phyloP scores from a whole-genome alignment of 768 basidiomycete species.

The Lentinula boryana region DNA sequence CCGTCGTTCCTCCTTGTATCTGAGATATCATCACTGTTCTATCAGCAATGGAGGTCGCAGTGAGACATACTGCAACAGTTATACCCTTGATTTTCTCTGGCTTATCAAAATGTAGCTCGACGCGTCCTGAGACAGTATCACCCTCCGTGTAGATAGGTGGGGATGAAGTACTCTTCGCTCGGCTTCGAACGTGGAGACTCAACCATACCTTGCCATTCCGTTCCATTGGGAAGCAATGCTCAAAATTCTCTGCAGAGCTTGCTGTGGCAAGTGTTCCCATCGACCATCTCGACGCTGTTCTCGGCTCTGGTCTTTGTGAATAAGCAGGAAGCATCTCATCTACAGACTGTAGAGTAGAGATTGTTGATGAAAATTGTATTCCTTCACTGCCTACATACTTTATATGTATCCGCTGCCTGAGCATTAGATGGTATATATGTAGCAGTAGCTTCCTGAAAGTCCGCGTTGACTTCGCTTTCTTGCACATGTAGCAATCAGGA shows the following conservation, averaged over 20 bases:
- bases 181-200: constrained; percentile 40
- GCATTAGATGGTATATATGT: not conserved
- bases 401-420: not conserved
- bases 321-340: constrained; percentile 7
- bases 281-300: not conserved
- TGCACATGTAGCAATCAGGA: constrained; percentile 8
- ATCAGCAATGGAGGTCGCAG: not conserved
- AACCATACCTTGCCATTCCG: constrained; percentile 45
- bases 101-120: constrained; percentile 45
- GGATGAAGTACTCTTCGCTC: constrained; percentile 29
- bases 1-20: constrained; percentile 43
- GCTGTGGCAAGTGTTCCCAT: constrained; percentile 3
- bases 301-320: not conserved
- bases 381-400: not conserved
- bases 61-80: constrained; percentile 33
- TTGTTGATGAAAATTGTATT: not conserved
- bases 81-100: constrained; percentile 44
- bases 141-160: constrained; percentile 42
- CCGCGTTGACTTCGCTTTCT: constrained; percentile 3
- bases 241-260: constrained; percentile 8
- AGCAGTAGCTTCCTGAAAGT: constrained; percentile 1
- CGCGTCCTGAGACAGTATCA: constrained; percentile 43
- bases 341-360: not conserved
- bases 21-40: constrained; percentile 13
- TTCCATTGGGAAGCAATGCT: constrained; percentile 37